A percentile compares a stretch with the other conserved stretches of the same genome.
Evolutionary conservation across 306 rosid genomes (phyloP).

Genomic region (Casuarina equisetifolia): DNA sequence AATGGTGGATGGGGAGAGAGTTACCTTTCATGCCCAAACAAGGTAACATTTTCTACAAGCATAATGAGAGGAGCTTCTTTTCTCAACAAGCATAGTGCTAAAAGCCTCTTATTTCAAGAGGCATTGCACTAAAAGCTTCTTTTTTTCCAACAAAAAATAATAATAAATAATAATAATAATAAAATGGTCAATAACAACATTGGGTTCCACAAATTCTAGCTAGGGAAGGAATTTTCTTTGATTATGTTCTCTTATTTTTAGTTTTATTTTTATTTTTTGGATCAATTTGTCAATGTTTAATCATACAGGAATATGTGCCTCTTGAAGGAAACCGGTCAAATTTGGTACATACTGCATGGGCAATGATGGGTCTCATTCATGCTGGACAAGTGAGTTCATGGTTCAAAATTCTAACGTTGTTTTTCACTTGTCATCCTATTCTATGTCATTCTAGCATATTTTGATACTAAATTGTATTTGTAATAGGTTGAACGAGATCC

Average conservation of each 20-base stretch:
- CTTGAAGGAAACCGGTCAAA: constrained; percentile 54
- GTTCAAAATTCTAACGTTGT: background rate
- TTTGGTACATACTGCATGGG: constrained; percentile 74
- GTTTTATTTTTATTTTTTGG: background rate
- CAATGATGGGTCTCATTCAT: constrained; percentile 61
- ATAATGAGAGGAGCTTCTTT: background rate
- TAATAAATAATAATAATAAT: no score
- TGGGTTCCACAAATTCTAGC: background rate
- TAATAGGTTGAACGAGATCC: constrained; percentile 53
- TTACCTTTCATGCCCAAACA: constrained; percentile 51
- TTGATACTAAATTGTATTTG: background rate
- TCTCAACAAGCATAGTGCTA: no score
- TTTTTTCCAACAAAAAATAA: background rate
- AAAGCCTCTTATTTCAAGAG: no score
- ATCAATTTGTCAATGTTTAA: background rate
- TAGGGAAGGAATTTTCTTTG: background rate
- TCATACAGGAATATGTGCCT: constrained; percentile 42
- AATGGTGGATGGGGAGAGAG: constrained; percentile 88
- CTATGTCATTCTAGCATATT: background rate
- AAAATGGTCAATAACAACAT: background rate
- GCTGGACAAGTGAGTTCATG: constrained; percentile 43
- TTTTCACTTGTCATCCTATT: background rate
- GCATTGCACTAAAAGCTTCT: background rate
- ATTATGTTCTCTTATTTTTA: no score
- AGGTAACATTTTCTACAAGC: constrained; percentile 21